Base-by-base conservation (phyloP, 1,284 basidiomycete species). In the Gymnopus androsaceus region DNA sequence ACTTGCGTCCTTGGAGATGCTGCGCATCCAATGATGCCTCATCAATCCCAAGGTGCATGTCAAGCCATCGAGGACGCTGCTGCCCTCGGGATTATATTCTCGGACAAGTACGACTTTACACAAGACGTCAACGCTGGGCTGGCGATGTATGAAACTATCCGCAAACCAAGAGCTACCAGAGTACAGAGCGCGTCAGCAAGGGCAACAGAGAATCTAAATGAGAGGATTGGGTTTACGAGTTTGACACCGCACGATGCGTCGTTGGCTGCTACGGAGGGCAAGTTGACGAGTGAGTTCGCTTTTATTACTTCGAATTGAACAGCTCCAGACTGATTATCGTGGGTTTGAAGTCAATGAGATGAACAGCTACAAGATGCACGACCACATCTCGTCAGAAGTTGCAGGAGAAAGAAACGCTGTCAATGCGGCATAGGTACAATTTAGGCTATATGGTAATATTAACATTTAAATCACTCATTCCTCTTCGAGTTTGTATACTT, bases 1-100 rank as follows among this genome's bases (percentile, higher is more conserved):
- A 60, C 64, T 25, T 66, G 65, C 44, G 51, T 72, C 19, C 57
- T 72, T 1, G 71, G 70, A 8, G 71, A 72, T 50, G 68, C 69
- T 17, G 70, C 69, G 2, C 71, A 72, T 42, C 68, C 68, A 11
- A 71, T 71, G 70, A 68, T 71, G 66, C 70, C 68, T 6, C 69
- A 71, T 51, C 67, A 69, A 54, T 68, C 67, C 17, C 69, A 69
- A 48, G 71, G 71, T 17, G 71, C 70, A 27, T 71, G 70, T 54
- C 67, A 70, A 49, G 71, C 69, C 2, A 69, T 72, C 48, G 71
- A 72, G 57, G 71, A 72, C 47, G 71, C 71, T 15, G 69, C 66
- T 2, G 69, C 70, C 2, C 65, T 72, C 3, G 69, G 71, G 4
- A 66, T 72, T 47, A 68, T 72, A 47, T 72, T 72, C 55, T 71